These are phyloP conservation scores for Mycena galericulata DNA, from an alignment of 768 basidiomycete species.

Conservation along the genomic window DNA sequence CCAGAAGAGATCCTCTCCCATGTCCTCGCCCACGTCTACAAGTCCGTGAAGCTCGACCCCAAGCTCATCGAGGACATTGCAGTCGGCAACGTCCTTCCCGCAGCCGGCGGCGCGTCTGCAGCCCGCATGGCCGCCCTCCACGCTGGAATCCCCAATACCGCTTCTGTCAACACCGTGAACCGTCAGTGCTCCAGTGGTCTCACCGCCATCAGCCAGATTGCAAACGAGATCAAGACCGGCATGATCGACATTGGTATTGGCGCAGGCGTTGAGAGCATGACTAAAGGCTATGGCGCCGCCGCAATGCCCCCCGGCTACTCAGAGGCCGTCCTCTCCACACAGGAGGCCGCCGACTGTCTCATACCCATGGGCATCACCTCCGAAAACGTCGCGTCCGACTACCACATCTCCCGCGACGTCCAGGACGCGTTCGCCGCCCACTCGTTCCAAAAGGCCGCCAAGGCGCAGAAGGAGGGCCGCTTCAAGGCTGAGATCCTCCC, in stretches of 20 bases:
- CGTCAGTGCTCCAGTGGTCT: slow-evolving; percentile 92
- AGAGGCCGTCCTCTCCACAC: slow-evolving; percentile 70
- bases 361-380: slow-evolving; percentile 95
- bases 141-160: slow-evolving; percentile 84
- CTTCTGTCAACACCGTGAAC: slow-evolving; percentile 86
- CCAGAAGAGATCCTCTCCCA: slow-evolving; percentile 86
- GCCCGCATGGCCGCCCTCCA: slow-evolving; percentile 91
- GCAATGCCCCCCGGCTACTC: slow-evolving; percentile 70
- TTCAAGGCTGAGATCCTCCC: slow-evolving; percentile 90
- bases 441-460: slow-evolving; percentile 88
- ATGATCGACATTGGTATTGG: slow-evolving; percentile 94
- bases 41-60: slow-evolving; percentile 78
- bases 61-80: slow-evolving; percentile 85
- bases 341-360: slow-evolving; percentile 84
- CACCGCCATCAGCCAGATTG: slow-evolving; percentile 84
- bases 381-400: slow-evolving; percentile 91
- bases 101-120: slow-evolving; percentile 83
- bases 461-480: slow-evolving; percentile 82
- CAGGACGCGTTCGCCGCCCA: slow-evolving; percentile 89
- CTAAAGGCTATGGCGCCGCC: slow-evolving; percentile 74
- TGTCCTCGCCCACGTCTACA: slow-evolving; percentile 81
- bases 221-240: slow-evolving; percentile 80
- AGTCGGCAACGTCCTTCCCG: slow-evolving; percentile 90
- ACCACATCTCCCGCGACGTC: slow-evolving; percentile 74
- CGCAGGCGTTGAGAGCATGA: slow-evolving; percentile 94